Base-by-base conservation (phyloP, 106 monocot species). In the Chionographis japonica region DNA sequence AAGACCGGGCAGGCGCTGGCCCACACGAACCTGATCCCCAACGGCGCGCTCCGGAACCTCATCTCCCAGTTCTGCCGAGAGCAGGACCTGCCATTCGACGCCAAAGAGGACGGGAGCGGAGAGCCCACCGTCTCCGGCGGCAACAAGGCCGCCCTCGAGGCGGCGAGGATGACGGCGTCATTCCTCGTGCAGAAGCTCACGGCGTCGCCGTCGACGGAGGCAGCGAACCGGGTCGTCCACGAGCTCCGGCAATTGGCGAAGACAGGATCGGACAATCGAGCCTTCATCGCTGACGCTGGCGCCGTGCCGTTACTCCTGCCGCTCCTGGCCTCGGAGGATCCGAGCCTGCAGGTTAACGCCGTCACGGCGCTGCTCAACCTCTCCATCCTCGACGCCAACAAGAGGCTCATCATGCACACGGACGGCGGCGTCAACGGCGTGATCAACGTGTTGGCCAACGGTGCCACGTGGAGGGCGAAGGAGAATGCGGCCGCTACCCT, bases 341-440 rank as follows among this genome's bases (percentile, higher is more conserved):
- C 74, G 11, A 52, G 42, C 50, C 79, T 91, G 36, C 91, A 91
- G 71, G 74, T 88, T 20, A 84, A 90, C 61, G 85, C 94, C 52
- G 78, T 94, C 18, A 88, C 90, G 19, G 83, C 94, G 27, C 51
- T 94, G 53, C 75, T 90, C 67, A 91, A 94, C 74, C 83, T 94
- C 46, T 94, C 94, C n/a, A 83, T 90, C 59, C 78, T 90, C 17
- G 88, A 90, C 2, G 69, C 78, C 58, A 94, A 90, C 81, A 90
- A 88, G 74, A 76, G 72, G 63, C 77, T 73, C 4, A 80, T 94
- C 54, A 79, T 94, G 88, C 85, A 83, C 63, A 73, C 75, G 0
- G 71, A 82, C 18, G 94, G 90, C 53, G 88, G 63, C 13, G 46
- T 82, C 43, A 75, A 85, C 15, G 80, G 73, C 58, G 9, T 94